phyloP scores from a whole-genome alignment of 768 basidiomycete species.

The Trichaptum fuscoviolaceum region DNA sequence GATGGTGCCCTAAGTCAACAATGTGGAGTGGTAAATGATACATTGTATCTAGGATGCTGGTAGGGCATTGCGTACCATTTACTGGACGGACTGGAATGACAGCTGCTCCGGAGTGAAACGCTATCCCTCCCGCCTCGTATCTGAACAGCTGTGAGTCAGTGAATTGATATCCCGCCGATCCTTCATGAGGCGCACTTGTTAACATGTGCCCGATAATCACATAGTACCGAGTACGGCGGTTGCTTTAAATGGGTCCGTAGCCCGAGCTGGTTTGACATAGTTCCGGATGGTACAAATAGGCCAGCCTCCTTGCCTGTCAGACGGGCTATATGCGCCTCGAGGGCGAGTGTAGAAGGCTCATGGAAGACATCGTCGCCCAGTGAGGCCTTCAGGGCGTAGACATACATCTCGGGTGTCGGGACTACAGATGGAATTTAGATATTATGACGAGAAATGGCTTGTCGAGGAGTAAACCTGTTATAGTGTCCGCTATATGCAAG shows the following conservation, averaged over 20 bases:
- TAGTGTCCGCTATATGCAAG: constrained; percentile 36
- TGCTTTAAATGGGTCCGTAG: constrained; percentile 83
- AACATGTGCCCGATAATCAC: constrained; percentile 84
- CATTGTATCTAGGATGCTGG: no score
- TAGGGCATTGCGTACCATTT: constrained; percentile 38
- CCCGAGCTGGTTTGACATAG: constrained; percentile 86
- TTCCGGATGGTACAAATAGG: constrained; percentile 83
- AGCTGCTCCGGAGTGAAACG: constrained; percentile 74
- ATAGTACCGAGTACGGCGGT: constrained; percentile 84
- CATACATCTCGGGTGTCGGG: constrained; percentile 68
- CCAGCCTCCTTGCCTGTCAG: constrained; percentile 88
- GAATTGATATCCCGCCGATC: background rate
- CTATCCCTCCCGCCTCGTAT: constrained; percentile 85
- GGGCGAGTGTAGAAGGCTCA: constrained; percentile 51
- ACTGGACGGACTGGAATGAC: constrained; percentile 54
- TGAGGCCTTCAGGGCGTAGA: constrained; percentile 61
- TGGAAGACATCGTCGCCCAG: constrained; percentile 77
- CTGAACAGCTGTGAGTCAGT: constrained; percentile 26
- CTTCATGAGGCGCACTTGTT: constrained; percentile 40
- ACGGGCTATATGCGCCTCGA: constrained; percentile 68
- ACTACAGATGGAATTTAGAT: constrained; percentile 17
- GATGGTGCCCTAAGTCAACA: constrained; percentile 54
- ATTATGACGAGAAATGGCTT: background rate
- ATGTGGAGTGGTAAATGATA: background rate
- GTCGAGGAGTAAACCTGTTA: constrained; percentile 35